A percentile compares a stretch with the other conserved stretches of the same genome.
Conservation (phyloP, 2,329 filamentous ascomycete genomes). For the Lecanosticta acicola region DNA sequence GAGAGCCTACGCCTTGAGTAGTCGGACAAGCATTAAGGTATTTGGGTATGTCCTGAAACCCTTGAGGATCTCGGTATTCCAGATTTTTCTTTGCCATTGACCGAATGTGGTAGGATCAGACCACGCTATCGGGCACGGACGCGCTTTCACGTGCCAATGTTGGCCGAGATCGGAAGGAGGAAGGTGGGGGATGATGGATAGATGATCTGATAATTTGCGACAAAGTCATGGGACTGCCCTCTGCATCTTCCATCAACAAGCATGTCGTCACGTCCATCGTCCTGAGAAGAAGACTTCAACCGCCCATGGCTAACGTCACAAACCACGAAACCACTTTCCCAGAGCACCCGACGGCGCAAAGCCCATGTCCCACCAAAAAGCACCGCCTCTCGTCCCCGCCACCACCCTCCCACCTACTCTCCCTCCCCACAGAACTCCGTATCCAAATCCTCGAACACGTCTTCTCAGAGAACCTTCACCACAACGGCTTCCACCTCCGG, state of each 20-base stretch:
- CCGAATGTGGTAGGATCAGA: no score
- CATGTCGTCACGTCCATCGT: not conserved
- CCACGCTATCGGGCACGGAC: not conserved
- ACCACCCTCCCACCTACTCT: slow-evolving; percentile 20
- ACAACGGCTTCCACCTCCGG: slow-evolving; percentile 15
- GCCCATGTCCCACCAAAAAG: no score
- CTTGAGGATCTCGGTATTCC: no score
- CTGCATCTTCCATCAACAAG: not conserved
- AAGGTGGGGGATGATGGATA: not conserved
- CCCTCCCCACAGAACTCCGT: slow-evolving; percentile 35
- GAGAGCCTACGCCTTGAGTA: no score
- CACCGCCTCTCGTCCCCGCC: not conserved
- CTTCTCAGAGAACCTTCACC: slow-evolving; percentile 16
- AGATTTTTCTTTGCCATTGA: no score
- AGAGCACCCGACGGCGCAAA: not conserved
- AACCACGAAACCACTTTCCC: not conserved
- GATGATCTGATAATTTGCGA: not conserved
- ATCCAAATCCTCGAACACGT: slow-evolving; percentile 32
- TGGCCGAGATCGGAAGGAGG: not conserved
- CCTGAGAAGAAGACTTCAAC: not conserved
- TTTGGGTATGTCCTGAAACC: no score
- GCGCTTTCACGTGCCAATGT: not conserved
- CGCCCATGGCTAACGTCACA: not conserved
- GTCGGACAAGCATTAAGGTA: no score
- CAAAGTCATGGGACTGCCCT: not conserved